Evolutionary conservation across 495 filamentous ascomycete genomes (phyloP).

Genomic region (Penicillium pulvis): DNA sequence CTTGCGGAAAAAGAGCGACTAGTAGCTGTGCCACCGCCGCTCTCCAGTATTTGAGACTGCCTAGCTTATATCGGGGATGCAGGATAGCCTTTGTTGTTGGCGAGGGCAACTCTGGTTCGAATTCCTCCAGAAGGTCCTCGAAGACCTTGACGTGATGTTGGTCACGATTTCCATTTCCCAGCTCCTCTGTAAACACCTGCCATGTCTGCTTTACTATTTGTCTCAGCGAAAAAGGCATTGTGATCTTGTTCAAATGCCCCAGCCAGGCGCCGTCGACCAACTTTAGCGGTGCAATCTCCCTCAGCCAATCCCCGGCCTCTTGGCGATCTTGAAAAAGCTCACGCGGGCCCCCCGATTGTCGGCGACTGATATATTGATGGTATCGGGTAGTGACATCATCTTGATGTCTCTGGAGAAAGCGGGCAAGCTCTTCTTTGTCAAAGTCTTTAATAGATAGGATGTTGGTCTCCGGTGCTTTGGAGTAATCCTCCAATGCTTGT

Average conservation of each 20-base stretch:
- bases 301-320: slow-evolving; percentile 46
- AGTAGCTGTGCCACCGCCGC: slow-evolving; percentile 49
- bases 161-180: slow-evolving; percentile 49
- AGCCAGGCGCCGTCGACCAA: slow-evolving; percentile 56
- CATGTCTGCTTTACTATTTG: slow-evolving; percentile 42
- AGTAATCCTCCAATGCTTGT: slow-evolving; percentile 28
- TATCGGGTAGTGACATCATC: slow-evolving; percentile 29
- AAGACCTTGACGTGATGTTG: slow-evolving; percentile 53
- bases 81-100: slow-evolving; percentile 36
- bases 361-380: slow-evolving; percentile 35
- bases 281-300: slow-evolving; percentile 44
- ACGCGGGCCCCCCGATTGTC: slow-evolving; percentile 15
- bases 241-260: slow-evolving; percentile 46
- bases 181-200: slow-evolving; percentile 54
- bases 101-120: slow-evolving; percentile 30
- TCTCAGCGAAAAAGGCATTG: slow-evolving; percentile 38
- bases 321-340: slow-evolving; percentile 40
- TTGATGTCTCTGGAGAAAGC: slow-evolving; percentile 35
- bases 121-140: slow-evolving; percentile 36
- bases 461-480: slow-evolving; percentile 12
- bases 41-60: slow-evolving; percentile 42
- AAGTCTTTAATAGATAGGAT: slow-evolving; percentile 42
- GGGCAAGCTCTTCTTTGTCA: slow-evolving; percentile 24
- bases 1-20: slow-evolving; percentile 47
- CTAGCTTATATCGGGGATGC: slow-evolving; percentile 30